Evolutionary conservation across 305 asterid species (phyloP), one percentile per base, ranked within the genome.

Genomic region (Fraxinus nigra): DNA sequence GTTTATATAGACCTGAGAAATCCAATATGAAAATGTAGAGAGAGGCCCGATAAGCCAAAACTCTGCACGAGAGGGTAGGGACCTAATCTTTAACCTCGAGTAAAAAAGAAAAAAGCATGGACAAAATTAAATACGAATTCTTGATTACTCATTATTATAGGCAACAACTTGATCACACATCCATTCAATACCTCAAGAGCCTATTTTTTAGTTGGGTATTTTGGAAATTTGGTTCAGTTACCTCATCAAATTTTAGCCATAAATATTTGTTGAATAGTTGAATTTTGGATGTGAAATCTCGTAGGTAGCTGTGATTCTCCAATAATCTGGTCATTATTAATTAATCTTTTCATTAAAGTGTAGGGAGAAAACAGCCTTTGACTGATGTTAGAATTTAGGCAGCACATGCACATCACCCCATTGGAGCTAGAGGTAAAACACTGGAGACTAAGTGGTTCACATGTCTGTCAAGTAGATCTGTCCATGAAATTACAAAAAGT

Each of bases 361-460:
- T 48, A 82, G 80, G 65, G 73, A 81, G 81, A 83, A 69, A 79
- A 78, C 67, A 11, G 72, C 77, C 26, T 79, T 86, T 59, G 83
- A 80, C 78, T 72, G 82, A 84, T 80, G 85, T 77, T 80, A 79
- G 83, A 85, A 85, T 56, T 77, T 87, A 82, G 84, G 87, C 79
- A 32, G 97, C 97, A 92, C 98, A 93, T 94, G 98, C 92, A 91
- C 48, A 85, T 91, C 98, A 91, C 93, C 90, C 86, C 79, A 81
- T 78, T 84, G 76, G 77, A 51, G 82, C n/a, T 78, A 34, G 86
- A 80, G 85, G 75, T 48, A 80, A 84, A 81, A 77, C 88, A 75
- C 63, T 81, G 46, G 79, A 54, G 81, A 77, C 86, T 76, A 85
- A 81, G 91, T 84, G 89, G 90, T 89, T 94, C 97, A 92, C 97